Evolutionary conservation across 169 alveolate genomes (phyloP).

Genomic region (Eimeria brunetti): DNA sequence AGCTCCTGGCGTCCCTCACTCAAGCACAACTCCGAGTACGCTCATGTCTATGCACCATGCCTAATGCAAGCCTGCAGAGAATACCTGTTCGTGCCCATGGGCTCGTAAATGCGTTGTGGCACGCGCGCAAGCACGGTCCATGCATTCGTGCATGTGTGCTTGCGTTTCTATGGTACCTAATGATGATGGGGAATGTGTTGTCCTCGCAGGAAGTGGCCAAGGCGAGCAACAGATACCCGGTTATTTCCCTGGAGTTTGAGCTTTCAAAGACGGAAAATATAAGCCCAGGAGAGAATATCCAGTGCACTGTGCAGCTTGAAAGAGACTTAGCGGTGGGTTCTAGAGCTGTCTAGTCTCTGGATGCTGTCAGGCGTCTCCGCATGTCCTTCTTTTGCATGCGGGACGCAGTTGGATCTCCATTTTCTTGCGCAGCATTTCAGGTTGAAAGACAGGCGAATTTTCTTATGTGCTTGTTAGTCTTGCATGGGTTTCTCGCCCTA

Average conservation of each 20-base stretch:
- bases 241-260: conserved; percentile 85
- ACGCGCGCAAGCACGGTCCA: not conserved
- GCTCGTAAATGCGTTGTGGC: not conserved
- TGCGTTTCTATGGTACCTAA: conserved; percentile 34
- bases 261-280: conserved; percentile 76
- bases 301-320: conserved; percentile 81
- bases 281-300: conserved; percentile 61
- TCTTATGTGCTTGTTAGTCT: not conserved
- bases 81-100: not conserved
- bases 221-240: conserved; percentile 94
- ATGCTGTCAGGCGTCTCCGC: not conserved
- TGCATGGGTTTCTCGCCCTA: conserved; percentile 44
- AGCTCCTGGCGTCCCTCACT: conserved; percentile 88
- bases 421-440: not conserved
- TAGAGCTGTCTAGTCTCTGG: not conserved
- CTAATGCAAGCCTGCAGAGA: not conserved
- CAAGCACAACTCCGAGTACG: conserved; percentile 87
- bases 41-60: not conserved
- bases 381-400: not conserved
- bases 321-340: conserved; percentile 81
- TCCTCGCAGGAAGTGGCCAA: conserved; percentile 87
- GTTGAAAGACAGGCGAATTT: not conserved
- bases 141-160: not conserved
- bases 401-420: not conserved
- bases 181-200: not conserved